A percentile compares a stretch with the other conserved stretches of the same genome.
Evolutionary conservation across 768 basidiomycete species (phyloP).

Genomic region (Infundibulicybe gibba): DNA sequence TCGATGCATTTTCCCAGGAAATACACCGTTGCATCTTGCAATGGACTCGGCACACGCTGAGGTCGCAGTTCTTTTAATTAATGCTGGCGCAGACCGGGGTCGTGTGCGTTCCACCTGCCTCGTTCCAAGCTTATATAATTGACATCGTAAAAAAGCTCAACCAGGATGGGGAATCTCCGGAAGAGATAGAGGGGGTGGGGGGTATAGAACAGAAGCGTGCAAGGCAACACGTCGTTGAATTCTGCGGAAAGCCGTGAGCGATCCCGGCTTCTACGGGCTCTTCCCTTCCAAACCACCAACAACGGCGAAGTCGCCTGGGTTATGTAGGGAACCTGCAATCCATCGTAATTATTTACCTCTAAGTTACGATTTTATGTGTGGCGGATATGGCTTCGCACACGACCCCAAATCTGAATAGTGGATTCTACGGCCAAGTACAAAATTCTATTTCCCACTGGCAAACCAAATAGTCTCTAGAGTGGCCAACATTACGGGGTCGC

Average conservation of each 20-base stretch:
- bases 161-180: constrained; percentile 80
- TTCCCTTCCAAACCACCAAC: too few species aligned
- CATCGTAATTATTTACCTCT: too few species aligned
- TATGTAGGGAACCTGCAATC: too few species aligned
- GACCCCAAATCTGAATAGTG: too few species aligned
- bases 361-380: too few species aligned
- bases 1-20: constrained; percentile 51
- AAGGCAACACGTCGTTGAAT: constrained; percentile 69
- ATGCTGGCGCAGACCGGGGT: constrained; percentile 91
- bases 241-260: constrained; percentile 58
- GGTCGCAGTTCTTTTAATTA: constrained; percentile 86
- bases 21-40: constrained; percentile 94
- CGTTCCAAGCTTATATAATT: constrained; percentile 6
- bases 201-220: constrained; percentile 83
- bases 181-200: constrained; percentile 88
- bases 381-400: too few species aligned
- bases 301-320: too few species aligned
- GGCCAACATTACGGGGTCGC: too few species aligned
- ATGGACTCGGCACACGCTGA: constrained; percentile 96
- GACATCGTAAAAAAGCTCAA: constrained; percentile 55
- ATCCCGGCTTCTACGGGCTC: too few species aligned
- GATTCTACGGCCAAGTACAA: too few species aligned
- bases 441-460: too few species aligned
- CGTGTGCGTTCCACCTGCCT: constrained; percentile 52
- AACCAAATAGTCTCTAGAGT: too few species aligned